These are phyloP conservation scores for Tolypocladium album DNA, from an alignment of 2,329 filamentous ascomycete genomes.

Conservation along the genomic window DNA sequence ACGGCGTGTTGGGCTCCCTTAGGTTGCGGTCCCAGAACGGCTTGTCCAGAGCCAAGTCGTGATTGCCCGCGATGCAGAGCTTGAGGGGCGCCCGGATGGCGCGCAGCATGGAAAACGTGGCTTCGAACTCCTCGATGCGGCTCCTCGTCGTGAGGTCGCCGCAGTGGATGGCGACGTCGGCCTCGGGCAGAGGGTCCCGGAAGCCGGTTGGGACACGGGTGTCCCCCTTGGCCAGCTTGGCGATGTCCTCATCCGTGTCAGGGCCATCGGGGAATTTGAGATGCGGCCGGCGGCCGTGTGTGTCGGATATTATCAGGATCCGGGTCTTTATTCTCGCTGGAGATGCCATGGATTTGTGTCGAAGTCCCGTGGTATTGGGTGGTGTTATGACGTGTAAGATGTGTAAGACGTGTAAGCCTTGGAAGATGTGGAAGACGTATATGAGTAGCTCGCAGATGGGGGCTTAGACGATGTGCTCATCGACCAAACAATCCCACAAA, in stretches of 20 bases:
- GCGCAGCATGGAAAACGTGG: slow-evolving; percentile 30
- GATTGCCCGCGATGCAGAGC: slow-evolving; percentile 44
- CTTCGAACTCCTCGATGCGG: slow-evolving; percentile 26
- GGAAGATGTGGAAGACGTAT: neutral
- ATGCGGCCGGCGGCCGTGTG: slow-evolving; percentile 17
- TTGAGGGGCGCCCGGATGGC: slow-evolving; percentile 37
- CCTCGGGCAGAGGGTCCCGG: slow-evolving; percentile 18
- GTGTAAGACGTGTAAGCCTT: too few species aligned
- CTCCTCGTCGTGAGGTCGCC: slow-evolving; percentile 38
- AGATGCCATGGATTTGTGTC: neutral
- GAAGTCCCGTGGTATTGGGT: neutral
- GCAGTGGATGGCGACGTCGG: slow-evolving; percentile 41
- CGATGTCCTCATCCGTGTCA: slow-evolving; percentile 8
- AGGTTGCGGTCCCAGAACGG: slow-evolving; percentile 8
- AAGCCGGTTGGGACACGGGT: slow-evolving; percentile 14
- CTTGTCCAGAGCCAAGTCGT: slow-evolving; percentile 35
- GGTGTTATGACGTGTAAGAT: too few species aligned
- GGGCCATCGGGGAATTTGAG: slow-evolving; percentile 5
- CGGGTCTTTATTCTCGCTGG: slow-evolving; percentile 19
- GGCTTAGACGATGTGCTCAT: neutral
- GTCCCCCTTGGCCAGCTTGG: slow-evolving; percentile 10
- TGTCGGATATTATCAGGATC: slow-evolving; percentile 28
- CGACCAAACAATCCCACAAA: neutral
- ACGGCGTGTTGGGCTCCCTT: slow-evolving; percentile 13
- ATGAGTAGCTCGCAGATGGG: neutral